These are phyloP conservation scores for Oryza officinalis DNA, from an alignment of 176 grass and related monocot genomes.

Conservation along the genomic window DNA sequence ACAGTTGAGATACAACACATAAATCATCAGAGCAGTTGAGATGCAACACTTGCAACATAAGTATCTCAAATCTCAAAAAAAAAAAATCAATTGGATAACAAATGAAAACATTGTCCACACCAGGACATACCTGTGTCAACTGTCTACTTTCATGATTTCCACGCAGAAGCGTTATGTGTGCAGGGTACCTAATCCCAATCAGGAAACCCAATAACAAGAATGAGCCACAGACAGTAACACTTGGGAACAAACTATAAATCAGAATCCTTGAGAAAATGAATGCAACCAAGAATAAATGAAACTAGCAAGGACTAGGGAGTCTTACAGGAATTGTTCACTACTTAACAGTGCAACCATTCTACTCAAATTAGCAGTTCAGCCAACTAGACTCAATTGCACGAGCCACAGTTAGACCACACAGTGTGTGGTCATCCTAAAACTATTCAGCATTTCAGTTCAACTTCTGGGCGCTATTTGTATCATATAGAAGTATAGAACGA, in stretches of 20 bases:
- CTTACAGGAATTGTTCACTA: background rate
- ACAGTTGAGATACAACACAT: background rate
- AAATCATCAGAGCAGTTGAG: background rate
- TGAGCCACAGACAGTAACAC: background rate
- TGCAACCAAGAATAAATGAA: constrained; percentile 8
- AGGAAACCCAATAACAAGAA: constrained; percentile 14
- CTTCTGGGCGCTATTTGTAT: background rate
- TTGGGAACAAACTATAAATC: background rate
- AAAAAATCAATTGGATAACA: background rate
- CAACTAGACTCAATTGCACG: background rate
- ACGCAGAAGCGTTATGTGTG: constrained; percentile 96
- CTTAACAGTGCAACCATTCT: constrained; percentile 4
- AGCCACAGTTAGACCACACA: background rate
- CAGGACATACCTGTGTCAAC: constrained; percentile 82
- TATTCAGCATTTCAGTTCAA: constrained; percentile 4
- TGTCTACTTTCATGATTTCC: constrained; percentile 99
- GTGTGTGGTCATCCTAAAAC: background rate
- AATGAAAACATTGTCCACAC: background rate
- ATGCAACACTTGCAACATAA: constrained; percentile 1
- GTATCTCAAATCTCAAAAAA: background rate
- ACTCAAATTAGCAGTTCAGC: constrained; percentile 23
- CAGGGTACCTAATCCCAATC: constrained; percentile 68
- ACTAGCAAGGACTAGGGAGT: background rate
- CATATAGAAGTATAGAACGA: background rate
- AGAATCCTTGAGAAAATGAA: background rate